Conservation (phyloP, 306 rosid species). For the Cicer judaicum region DNA sequence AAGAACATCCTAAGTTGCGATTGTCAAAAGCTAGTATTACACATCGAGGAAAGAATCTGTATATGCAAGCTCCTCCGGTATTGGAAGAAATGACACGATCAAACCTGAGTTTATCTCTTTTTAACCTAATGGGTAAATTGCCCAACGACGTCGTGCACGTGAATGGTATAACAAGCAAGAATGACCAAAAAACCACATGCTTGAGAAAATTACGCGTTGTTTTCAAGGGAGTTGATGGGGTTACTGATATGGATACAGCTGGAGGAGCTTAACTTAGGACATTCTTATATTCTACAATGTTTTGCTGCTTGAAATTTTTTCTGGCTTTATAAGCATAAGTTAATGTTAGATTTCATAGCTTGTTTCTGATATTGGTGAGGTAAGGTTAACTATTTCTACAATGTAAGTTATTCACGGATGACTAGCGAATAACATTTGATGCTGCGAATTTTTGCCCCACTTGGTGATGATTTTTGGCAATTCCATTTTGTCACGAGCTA, state of each 20-base stretch:
- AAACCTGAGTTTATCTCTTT: conserved; percentile 68
- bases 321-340: conserved; percentile 40
- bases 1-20: conserved; percentile 76
- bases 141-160: conserved; percentile 75
- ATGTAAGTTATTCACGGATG: conserved; percentile 40
- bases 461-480: conserved; percentile 12
- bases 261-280: conserved; percentile 68
- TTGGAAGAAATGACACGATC: conserved; percentile 98
- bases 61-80: conserved; percentile 96
- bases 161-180: conserved; percentile 66
- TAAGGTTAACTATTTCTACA: conserved; percentile 48
- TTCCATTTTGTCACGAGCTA: conserved; percentile 29
- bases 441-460: conserved; percentile 29
- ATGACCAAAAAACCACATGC: conserved; percentile 63
- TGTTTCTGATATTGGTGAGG: conserved; percentile 46
- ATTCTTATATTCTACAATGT: conserved; percentile 14
- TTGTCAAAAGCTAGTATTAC: conserved; percentile 84
- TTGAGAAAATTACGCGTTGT: conserved; percentile 74
- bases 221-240: conserved; percentile 85
- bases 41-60: conserved; percentile 77
- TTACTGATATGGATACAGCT: conserved; percentile 86
- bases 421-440: conserved; percentile 13
- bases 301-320: conserved; percentile 24
- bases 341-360: conserved; percentile 34
- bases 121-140: conserved; percentile 74